These are phyloP conservation scores for Xylaria venustula DNA, from an alignment of 495 filamentous ascomycete genomes.

Conservation along the genomic window DNA sequence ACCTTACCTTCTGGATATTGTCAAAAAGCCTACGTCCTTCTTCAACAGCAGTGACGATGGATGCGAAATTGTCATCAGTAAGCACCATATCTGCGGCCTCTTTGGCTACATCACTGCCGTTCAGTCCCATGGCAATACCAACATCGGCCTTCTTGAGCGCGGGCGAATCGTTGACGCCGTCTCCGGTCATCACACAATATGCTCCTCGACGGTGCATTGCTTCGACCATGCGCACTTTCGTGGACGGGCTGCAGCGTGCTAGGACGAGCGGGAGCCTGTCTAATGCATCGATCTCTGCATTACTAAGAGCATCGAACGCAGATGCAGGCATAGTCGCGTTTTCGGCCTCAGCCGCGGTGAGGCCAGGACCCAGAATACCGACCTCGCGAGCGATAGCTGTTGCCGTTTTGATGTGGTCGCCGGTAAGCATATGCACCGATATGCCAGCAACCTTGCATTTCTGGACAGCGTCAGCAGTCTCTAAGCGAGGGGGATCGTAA, in stretches of 20 bases:
- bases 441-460: slow-evolving; percentile 56
- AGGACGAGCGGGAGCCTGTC: slow-evolving; percentile 67
- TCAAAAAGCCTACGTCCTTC: slow-evolving; percentile 64
- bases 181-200: slow-evolving; percentile 83
- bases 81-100: slow-evolving; percentile 82
- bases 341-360: slow-evolving; percentile 38
- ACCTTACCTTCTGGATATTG: slow-evolving; percentile 63
- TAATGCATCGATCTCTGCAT: slow-evolving; percentile 63
- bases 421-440: slow-evolving; percentile 64
- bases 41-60: slow-evolving; percentile 65
- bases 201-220: slow-evolving; percentile 60
- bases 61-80: slow-evolving; percentile 81
- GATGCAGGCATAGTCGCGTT: slow-evolving; percentile 56
- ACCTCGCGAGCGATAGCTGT: slow-evolving; percentile 59
- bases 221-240: slow-evolving; percentile 78
- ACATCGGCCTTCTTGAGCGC: slow-evolving; percentile 79
- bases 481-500: slow-evolving; percentile 70
- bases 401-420: slow-evolving; percentile 63
- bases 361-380: slow-evolving; percentile 26
- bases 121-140: slow-evolving; percentile 79
- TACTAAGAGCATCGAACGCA: slow-evolving; percentile 65
- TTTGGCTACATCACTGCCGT: slow-evolving; percentile 82
- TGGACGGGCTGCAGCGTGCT: slow-evolving; percentile 68
- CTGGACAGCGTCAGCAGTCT: slow-evolving; percentile 56
- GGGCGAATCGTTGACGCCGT: slow-evolving; percentile 85